Conservation (phyloP, 768 basidiomycete species). For the Tephrocybe sp. region DNA sequence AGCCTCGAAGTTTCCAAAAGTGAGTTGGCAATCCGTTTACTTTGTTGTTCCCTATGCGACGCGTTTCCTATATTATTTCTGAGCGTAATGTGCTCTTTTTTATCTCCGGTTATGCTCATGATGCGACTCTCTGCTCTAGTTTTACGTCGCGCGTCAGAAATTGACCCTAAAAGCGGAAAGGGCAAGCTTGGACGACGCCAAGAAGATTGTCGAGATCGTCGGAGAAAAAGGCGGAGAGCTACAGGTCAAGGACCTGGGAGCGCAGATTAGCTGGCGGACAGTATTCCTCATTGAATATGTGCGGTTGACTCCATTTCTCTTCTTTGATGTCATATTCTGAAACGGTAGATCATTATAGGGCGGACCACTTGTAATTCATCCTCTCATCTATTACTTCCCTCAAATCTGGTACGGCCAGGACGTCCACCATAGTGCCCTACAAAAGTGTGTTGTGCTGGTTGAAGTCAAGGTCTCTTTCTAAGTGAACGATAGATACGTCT, state of each 20-base stretch:
- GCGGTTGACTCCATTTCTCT: conserved; percentile 29
- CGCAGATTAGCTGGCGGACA: conserved; percentile 85
- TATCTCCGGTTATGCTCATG: conserved; percentile 1
- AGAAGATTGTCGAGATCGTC: conserved; percentile 56
- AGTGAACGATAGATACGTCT: conserved; percentile 50
- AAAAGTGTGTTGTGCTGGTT: conserved; percentile 47
- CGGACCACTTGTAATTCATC: conserved; percentile 90
- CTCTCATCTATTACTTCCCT: conserved; percentile 75
- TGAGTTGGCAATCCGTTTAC: conserved; percentile 17
- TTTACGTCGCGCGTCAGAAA: conserved; percentile 72
- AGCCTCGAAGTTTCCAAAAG: conserved; percentile 39
- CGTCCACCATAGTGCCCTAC: conserved; percentile 74
- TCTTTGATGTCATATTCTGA: background rate
- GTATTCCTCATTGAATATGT: conserved; percentile 97
- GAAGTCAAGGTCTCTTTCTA: background rate
- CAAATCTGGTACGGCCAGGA: conserved; percentile 65
- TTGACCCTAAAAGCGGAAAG: conserved; percentile 63
- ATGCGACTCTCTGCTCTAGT: conserved; percentile 39
- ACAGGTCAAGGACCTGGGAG: conserved; percentile 85
- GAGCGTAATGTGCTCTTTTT: too few species aligned
- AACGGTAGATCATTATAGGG: conserved; percentile 41
- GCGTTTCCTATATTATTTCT: too few species aligned
- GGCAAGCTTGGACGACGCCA: conserved; percentile 62
- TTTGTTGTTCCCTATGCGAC: too few species aligned
- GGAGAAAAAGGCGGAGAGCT: conserved; percentile 64